Percentiles rank a stretch among this genome's conserved stretches.
These are phyloP conservation scores for Clavaria fumosa DNA, from an alignment of 768 basidiomycete species.

Conservation along the genomic window DNA sequence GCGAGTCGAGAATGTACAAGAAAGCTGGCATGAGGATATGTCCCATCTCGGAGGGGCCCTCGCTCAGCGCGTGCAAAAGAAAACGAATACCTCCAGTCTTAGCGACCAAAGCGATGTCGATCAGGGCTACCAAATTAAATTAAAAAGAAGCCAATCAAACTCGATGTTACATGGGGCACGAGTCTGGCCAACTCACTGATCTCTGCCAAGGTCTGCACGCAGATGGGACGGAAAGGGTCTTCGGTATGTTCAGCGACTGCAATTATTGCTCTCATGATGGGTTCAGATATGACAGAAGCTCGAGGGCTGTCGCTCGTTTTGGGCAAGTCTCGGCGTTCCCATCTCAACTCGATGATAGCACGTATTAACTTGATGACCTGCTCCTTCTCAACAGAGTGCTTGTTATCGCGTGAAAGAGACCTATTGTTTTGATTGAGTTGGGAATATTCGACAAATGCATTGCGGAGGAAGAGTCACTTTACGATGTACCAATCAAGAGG, in stretches of 20 bases:
- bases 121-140: slow-evolving; percentile 50
- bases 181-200: slow-evolving; percentile 43
- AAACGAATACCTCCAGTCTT: slow-evolving; percentile 75
- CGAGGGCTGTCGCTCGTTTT: too few relatives aligned
- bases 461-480: slow-evolving; percentile 33
- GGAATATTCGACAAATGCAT: slow-evolving; percentile 5
- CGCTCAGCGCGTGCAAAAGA: slow-evolving; percentile 74
- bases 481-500: slow-evolving; percentile 84
- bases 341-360: slow-evolving; percentile 62
- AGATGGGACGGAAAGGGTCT: slow-evolving; percentile 72
- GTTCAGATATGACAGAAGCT: slow-evolving; percentile 60
- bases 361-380: slow-evolving; percentile 87
- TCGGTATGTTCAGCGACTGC: slow-evolving; percentile 88
- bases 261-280: slow-evolving; percentile 77
- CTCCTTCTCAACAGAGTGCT: slow-evolving; percentile 73
- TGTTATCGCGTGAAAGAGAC: slow-evolving; percentile 73
- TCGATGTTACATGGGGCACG: neutral
- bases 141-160: too few relatives aligned
- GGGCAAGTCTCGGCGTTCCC: slow-evolving; percentile 41
- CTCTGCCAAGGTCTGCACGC: slow-evolving; percentile 79
- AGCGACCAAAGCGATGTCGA: slow-evolving; percentile 73
- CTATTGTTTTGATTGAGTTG: slow-evolving; percentile 24
- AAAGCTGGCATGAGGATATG: slow-evolving; percentile 69
- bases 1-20: slow-evolving; percentile 72
- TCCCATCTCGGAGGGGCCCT: slow-evolving; percentile 73